These are phyloP conservation scores for Ustilago xerochloae DNA, from an alignment of 1,284 basidiomycete genomes.

Conservation along the genomic window DNA sequence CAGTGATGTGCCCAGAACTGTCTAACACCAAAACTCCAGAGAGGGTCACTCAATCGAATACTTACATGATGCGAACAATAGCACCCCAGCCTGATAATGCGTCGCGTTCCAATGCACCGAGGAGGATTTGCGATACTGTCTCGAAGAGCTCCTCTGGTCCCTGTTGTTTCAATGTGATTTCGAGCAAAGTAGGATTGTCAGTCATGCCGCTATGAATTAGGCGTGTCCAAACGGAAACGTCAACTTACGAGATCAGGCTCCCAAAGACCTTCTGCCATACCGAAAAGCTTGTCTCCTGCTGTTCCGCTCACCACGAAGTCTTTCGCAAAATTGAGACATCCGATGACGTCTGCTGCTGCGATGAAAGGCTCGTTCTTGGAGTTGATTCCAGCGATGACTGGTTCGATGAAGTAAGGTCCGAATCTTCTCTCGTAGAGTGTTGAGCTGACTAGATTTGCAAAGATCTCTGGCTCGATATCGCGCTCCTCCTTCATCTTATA, in stretches of 20 bases:
- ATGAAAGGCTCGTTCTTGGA: constrained; percentile 90
- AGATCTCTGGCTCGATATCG: constrained; percentile 94
- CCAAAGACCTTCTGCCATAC: constrained; percentile 98
- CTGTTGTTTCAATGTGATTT: constrained; percentile 52
- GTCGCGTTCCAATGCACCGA: constrained; percentile 96
- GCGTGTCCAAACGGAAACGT: not conserved
- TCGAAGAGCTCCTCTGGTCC: constrained; percentile 97
- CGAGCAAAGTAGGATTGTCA: not conserved
- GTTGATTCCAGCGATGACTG: constrained; percentile 89
- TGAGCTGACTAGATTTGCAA: constrained; percentile 93
- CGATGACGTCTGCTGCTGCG: constrained; percentile 94
- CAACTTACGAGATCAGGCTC: constrained; percentile 83
- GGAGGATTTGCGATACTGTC: constrained; percentile 93
- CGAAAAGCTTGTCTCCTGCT: constrained; percentile 89
- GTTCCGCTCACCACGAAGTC: constrained; percentile 98
- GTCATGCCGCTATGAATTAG: not conserved
- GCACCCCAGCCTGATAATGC: constrained; percentile 97
- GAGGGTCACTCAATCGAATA: no score
- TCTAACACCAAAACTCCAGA: no score
- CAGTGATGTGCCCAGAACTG: not conserved
- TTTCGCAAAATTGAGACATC: constrained; percentile 92
- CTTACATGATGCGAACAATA: constrained; percentile 94
- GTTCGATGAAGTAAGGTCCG: constrained; percentile 96
- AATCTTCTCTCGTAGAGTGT: constrained; percentile 96
- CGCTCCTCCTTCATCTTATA: constrained; percentile 99